phyloP scores from a whole-genome alignment of 768 basidiomycete genomes.

The Candolleomyces aberdarensis region DNA sequence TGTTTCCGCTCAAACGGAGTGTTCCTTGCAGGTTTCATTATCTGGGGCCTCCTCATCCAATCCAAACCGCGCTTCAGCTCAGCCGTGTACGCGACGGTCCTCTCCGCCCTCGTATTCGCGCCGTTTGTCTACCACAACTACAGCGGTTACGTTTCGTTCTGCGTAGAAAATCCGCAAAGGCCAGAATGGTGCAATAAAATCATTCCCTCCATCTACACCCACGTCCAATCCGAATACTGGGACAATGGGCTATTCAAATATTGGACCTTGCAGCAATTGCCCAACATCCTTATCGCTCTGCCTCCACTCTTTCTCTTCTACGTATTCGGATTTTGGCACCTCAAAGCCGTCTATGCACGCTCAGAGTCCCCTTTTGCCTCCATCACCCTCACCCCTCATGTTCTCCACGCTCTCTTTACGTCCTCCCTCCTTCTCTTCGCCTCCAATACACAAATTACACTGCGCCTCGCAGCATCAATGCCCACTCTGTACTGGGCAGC shows the following conservation, averaged over 20 bases:
- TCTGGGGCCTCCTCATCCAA: slow-evolving; percentile 64
- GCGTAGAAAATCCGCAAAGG: slow-evolving; percentile 24
- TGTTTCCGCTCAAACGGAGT: slow-evolving; percentile 78
- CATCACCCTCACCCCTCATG: slow-evolving; percentile 58
- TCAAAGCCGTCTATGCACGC: background rate
- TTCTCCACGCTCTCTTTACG: slow-evolving; percentile 66
- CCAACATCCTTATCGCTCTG: slow-evolving; percentile 80
- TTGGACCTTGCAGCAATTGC: slow-evolving; percentile 79
- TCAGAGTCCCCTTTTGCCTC: slow-evolving; percentile 6
- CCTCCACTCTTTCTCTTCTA: slow-evolving; percentile 62
- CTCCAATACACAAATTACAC: slow-evolving; percentile 84
- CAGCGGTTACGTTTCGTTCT: slow-evolving; percentile 66
- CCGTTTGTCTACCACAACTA: slow-evolving; percentile 78
- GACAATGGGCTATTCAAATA: slow-evolving; percentile 80
- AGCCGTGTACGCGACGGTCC: slow-evolving; percentile 28
- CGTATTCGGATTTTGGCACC: slow-evolving; percentile 30
- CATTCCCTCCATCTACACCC: slow-evolving; percentile 73
- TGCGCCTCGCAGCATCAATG: slow-evolving; percentile 72
- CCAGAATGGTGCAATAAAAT: slow-evolving; percentile 60
- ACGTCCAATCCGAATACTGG: slow-evolving; percentile 88
- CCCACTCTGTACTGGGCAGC: slow-evolving; percentile 87
- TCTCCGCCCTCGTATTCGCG: slow-evolving; percentile 42
- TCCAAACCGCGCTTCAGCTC: slow-evolving; percentile 17
- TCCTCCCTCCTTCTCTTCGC: slow-evolving; percentile 66
- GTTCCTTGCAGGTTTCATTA: slow-evolving; percentile 69